Conservation (phyloP, 129 eudicot species). For the Helianthus tuberosus region DNA sequence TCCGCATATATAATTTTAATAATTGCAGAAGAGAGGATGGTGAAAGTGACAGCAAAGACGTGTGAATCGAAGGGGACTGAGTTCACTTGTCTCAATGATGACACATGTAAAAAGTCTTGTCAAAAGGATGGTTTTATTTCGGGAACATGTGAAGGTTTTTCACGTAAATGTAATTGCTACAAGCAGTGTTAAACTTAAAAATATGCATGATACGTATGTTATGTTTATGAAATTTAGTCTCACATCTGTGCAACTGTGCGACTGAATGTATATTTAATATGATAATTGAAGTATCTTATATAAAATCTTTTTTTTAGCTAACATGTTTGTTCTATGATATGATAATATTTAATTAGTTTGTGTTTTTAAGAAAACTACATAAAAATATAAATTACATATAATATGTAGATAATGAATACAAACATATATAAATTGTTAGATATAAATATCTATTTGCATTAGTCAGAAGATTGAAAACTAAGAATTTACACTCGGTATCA, state of each 20-base stretch:
- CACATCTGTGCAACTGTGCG: background rate
- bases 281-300: background rate
- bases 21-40: conserved; percentile 24
- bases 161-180: conserved; percentile 23
- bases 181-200: conserved; percentile 22
- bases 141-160: conserved; percentile 30
- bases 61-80: conserved; percentile 14
- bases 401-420: too few relatives aligned
- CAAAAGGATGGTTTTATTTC: conserved; percentile 29
- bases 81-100: conserved; percentile 8
- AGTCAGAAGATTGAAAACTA: too few relatives aligned
- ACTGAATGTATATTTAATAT: background rate
- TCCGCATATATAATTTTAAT: too few relatives aligned
- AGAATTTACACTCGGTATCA: too few relatives aligned
- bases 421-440: too few relatives aligned
- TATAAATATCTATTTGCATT: too few relatives aligned
- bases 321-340: too few relatives aligned
- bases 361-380: too few relatives aligned
- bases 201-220: background rate
- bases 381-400: too few relatives aligned
- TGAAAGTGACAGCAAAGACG: conserved; percentile 32
- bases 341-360: too few relatives aligned
- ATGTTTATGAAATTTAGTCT: background rate
- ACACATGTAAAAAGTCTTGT: conserved; percentile 14
- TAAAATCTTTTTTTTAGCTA: too few relatives aligned